These are phyloP conservation scores for Arxiozyma bovina DNA, from an alignment of 1,139 yeast genomes.

Conservation along the genomic window DNA sequence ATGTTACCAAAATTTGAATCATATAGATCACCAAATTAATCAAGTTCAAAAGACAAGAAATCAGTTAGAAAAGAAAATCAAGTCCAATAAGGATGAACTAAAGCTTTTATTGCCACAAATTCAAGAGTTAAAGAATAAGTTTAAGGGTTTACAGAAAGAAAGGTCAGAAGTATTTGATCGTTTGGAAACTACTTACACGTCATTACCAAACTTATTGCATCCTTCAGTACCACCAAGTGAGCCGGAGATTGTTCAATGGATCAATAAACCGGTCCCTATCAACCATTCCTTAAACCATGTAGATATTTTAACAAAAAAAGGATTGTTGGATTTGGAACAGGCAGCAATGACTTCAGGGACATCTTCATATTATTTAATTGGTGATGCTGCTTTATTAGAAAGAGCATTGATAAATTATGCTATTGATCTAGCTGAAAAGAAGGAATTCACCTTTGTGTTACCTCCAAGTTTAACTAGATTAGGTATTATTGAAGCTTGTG, in stretches of 20 bases:
- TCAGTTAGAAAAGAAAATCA: slow-evolving; percentile 23
- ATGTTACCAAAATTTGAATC: slow-evolving; percentile 21
- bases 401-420: slow-evolving; percentile 84
- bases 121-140: slow-evolving; percentile 23
- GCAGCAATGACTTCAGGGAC: slow-evolving; percentile 77
- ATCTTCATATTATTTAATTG: slow-evolving; percentile 79
- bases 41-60: slow-evolving; percentile 28
- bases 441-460: slow-evolving; percentile 60
- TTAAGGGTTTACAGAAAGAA: slow-evolving; percentile 9
- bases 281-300: slow-evolving; percentile 41
- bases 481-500: slow-evolving; percentile 80
- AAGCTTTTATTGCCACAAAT: slow-evolving; percentile 13
- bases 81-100: slow-evolving; percentile 16
- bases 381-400: slow-evolving; percentile 83
- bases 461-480: slow-evolving; percentile 84
- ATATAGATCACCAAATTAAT: slow-evolving; percentile 19
- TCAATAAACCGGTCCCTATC: slow-evolving; percentile 38
- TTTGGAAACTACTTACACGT: slow-evolving; percentile 35
- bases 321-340: slow-evolving; percentile 54
- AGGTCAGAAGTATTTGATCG: slow-evolving; percentile 34
- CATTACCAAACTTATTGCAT: slow-evolving; percentile 63
- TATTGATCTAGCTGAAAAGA: slow-evolving; percentile 37
- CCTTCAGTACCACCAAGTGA: slow-evolving; percentile 38
- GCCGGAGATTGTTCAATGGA: slow-evolving; percentile 43
- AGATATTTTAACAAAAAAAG: slow-evolving; percentile 34